Conservation (phyloP, 176 grass and related monocot genomes). For the Bolboschoenus planiculmis region DNA sequence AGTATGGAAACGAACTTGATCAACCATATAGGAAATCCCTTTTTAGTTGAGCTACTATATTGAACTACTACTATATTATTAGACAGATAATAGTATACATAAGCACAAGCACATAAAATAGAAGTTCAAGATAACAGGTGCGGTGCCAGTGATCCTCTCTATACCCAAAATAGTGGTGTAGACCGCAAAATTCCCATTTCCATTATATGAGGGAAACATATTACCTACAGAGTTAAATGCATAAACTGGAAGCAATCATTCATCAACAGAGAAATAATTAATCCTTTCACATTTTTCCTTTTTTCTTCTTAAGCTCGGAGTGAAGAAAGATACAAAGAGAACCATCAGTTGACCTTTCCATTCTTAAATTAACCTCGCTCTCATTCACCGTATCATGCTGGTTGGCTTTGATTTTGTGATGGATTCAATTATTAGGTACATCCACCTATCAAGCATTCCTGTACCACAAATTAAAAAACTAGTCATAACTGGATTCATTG, state of each 20-base stretch:
- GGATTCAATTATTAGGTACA: conserved; percentile 77
- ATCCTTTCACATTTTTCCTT: not conserved
- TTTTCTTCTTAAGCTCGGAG: not conserved
- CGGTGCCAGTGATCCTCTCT: not conserved
- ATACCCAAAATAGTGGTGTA: not conserved
- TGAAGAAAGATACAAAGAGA: not conserved
- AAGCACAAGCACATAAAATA: not conserved
- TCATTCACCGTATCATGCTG: conserved; percentile 47
- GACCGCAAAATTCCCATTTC: not conserved
- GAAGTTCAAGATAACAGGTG: not conserved
- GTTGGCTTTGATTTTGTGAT: conserved; percentile 58
- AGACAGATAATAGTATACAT: not conserved
- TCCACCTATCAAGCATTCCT: conserved; percentile 99
- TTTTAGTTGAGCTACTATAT: not conserved
- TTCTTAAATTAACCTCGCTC: conserved; percentile 2
- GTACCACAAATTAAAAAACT: not conserved
- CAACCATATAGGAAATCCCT: not conserved
- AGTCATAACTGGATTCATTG: not conserved
- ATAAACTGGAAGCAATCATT: conserved; percentile 11
- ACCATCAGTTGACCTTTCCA: not conserved
- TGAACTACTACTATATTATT: no score
- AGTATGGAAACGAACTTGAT: not conserved
- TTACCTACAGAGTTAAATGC: not conserved
- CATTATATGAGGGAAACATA: not conserved
- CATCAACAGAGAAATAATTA: conserved; percentile 2